A percentile compares a stretch with the other conserved stretches of the same genome.
phyloP scores from a whole-genome alignment of 208 protist genomes.

The Strigomonas culicis region DNA sequence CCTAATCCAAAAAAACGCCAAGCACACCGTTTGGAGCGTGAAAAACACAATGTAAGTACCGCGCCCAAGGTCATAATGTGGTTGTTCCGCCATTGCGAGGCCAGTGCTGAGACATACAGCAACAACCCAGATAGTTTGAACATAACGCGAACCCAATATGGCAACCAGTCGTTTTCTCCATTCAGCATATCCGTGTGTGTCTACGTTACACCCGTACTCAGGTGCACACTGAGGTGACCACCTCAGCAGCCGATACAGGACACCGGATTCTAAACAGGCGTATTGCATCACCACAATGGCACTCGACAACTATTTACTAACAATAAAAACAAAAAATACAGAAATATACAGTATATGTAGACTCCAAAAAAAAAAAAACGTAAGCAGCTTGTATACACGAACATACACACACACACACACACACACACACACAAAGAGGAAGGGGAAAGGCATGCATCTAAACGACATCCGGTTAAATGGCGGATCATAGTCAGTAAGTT shows the following conservation, averaged over 20 bases:
- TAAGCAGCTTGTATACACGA: too few species aligned
- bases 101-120: slow-evolving; percentile 29
- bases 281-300: too few species aligned
- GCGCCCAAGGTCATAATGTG: slow-evolving; percentile 26
- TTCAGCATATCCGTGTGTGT: background rate
- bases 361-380: background rate
- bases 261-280: too few species aligned
- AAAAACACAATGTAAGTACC: slow-evolving; percentile 22
- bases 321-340: background rate
- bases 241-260: too few species aligned
- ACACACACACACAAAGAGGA: slow-evolving; percentile 4
- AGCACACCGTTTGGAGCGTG: slow-evolving; percentile 22
- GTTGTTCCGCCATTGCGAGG: slow-evolving; percentile 30
- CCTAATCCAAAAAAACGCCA: slow-evolving; percentile 49
- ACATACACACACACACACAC: too few species aligned
- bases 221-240: too few species aligned
- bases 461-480: background rate
- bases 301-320: too few species aligned
- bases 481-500: background rate
- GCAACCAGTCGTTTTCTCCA: background rate
- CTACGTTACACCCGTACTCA: too few species aligned
- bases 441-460: slow-evolving; percentile 3
- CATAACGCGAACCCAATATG: background rate
- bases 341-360: too few species aligned
- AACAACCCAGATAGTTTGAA: slow-evolving; percentile 20